Evolutionary conservation across 495 filamentous ascomycete species (phyloP), one percentile per base, ranked within the genome.

Genomic region (Xylaria scruposa): DNA sequence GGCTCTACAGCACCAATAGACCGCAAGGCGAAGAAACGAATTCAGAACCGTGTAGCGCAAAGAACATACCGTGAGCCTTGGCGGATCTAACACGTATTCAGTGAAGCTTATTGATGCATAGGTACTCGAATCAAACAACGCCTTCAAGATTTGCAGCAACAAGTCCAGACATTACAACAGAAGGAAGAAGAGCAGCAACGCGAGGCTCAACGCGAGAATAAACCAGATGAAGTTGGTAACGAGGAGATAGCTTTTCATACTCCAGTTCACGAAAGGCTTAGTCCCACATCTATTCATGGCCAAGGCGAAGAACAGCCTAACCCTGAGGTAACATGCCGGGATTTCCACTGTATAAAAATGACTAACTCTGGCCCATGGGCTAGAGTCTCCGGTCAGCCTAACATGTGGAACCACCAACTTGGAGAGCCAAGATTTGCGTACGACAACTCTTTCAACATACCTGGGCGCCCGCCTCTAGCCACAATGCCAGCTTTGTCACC

Each of bases 41-140:
- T 66, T 15, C 63, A 66, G 12, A 66, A 66, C 19, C 13, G 63
- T 10, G 63, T 66, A 13, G 63, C 63, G 8, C 63, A 66, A 66
- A 66, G 63, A 66, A 66, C 63, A 66, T 66, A 66, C 19, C 63
- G 63, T 66, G 19, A 66, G 63, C 6, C 24, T 53, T 24, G 4
- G 24, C 19, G 24, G 13, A 66, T 38, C 40, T 4, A 19, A 24
- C 8, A 4, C 9, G 5, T 10, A 21, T 38, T 33, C 46, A 3
- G 46, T 33, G 2, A 51, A 51, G 63, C 63, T 53, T 7, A 66
- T 8, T 53, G 1, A 36, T 38, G 8, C 29, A 51, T 31, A 66
- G 63, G 63, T 24, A 66, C 63, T 38, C 44, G 63, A 24, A 66
- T 66, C 2, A 66, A 66, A 9, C 63, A 66, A 24, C 63, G 63